Base-by-base conservation (phyloP, 2,329 filamentous ascomycete species). In the Nigrograna mackinnonii region DNA sequence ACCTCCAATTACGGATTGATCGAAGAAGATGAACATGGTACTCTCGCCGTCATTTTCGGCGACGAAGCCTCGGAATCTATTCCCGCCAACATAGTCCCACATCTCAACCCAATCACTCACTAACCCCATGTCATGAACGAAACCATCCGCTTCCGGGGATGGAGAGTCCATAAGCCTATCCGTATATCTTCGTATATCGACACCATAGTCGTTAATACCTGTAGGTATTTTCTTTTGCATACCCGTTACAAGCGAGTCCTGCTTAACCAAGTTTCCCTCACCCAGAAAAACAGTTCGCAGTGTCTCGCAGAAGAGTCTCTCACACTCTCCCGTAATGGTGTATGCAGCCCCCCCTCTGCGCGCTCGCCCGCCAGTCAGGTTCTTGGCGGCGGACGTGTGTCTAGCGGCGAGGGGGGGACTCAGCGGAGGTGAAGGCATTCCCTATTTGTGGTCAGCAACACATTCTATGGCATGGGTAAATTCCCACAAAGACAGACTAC, bases 261-360 rank as follows among this genome's bases (percentile, higher is more conserved):
- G 80, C 78, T 77, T 75, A 71, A 75, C 81, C 79, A 77, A 72
- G 76, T 84, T 85, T 87, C 86, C 85, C 90, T 95, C 91, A 95
- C 89, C 91, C 81, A 87, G 88, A 84, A 96, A 96, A 79, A 89
- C 87, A 78, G 85, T 78, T 77, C 83, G 87, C 85, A 96, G 89
- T 82, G 85, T 86, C 86, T 92, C 90, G 78, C 91, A 96, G 84
- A 96, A 95, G 86, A 96, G 92, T 82, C 91, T 96, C 91, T 96
- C 91, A 96, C 91, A 95, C 89, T 96, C 91, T 91, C 87, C 91
- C 89, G 87, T 91, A 82, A 96, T 95, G 79, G 86, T 85, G 76
- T 89, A 84, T 87, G 89, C 85, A 86, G 91, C 91, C 90, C 91
- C 91, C 88, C 87, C 87, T 86, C 72, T 76, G 62, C 71, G 68